Evolutionary conservation across 495 filamentous ascomycete species (phyloP), one percentile per base, ranked within the genome.

Genomic region (Penicillium mononematosum): DNA sequence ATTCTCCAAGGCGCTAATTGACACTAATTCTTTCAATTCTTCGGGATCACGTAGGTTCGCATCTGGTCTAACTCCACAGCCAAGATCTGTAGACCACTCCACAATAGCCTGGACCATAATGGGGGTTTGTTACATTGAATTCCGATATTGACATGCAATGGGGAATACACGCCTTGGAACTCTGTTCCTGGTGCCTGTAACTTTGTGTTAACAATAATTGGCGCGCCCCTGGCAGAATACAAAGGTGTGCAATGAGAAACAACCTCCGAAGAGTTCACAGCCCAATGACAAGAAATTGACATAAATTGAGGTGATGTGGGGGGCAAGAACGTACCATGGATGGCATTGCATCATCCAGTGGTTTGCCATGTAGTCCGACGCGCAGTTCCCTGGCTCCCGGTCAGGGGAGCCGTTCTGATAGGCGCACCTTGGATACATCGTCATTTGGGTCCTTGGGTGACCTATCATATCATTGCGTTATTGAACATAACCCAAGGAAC

Each of bases 101-200:
- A 55, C 53, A 25, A 47, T 38, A 45, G 53, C 53, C 53, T 55
- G 44, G 53, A 47, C 53, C 43, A 14, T 19, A 4, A 54, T 54
- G 32, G 29, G 29, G 9, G 32, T 22, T 16, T 41, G 20, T 47
- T 34, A 55, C 42, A 46, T 34, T 9, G 29, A 4, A 45, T 45
- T 27, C 45, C 19, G n/a, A 9, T 2, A 38, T 8, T 50, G 47
- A 22, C n/a, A 16, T 3, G 7, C 17, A 32, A 36, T 42, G 46
- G 50, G 10, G 50, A 44, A 9, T 34, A 24, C 46, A 44, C 17
- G 39, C 17, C 38, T 34, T 11, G n/a, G 6, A 12, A 43, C 22
- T 42, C 24, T 29, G 22, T 39, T 25, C 19, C 19, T 42, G 22
- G 24, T 42, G 10, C 14, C 20, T 51, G 32, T 25, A 38, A 24